Evolutionary conservation across 2,329 filamentous ascomycete genomes (phyloP), one percentile per base, ranked within the genome.

Genomic region (Phialophora tarda): DNA sequence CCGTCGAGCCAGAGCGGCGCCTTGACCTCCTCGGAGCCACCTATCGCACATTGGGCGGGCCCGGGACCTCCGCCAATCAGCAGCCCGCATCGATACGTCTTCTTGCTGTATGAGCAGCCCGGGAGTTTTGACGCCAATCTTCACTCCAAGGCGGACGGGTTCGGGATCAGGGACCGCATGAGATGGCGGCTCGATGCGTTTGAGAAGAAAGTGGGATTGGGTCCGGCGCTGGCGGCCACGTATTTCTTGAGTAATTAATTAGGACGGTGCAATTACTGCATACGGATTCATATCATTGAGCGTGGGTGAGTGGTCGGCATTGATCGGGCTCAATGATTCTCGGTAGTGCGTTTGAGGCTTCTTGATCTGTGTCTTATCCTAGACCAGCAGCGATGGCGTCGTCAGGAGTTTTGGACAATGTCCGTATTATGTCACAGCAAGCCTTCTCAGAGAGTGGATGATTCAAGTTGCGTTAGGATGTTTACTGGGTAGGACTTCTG

Each of bases 31-130:
- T n/a, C 54, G 11, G 51, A 64, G 4, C 62, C 65, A 3, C 48
- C 30, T 21, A 57, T 62, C 51, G 62, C 41, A 48, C 23, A 14
- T 26, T 85, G 82, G 69, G 78, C 82, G 57, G 79, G 77, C 0
- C 82, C 83, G 2, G 78, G 76, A 3, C 82, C 83, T n/a, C 83
- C 83, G 12, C 79, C 79, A 0, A 69, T 74, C 6, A 82, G 80
- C 63, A 69, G 75, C 7, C 81, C 83, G 10, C 83, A 85, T 73
- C 80, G 83, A 0, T 85, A 85, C 69, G 63, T 78, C 3, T 85
- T 84, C 70, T 77, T 83, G 65, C 71, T 85, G 24, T 85, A 80
- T 65, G 79, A 83, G 68, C 81, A 85, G 73, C 82, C 82, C 0
- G 72, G 64, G 28, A 75, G 70, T 1, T 80, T 83, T 53, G 74